phyloP scores from a whole-genome alignment of 2,329 filamentous ascomycete genomes.

The Apiospora marii region DNA sequence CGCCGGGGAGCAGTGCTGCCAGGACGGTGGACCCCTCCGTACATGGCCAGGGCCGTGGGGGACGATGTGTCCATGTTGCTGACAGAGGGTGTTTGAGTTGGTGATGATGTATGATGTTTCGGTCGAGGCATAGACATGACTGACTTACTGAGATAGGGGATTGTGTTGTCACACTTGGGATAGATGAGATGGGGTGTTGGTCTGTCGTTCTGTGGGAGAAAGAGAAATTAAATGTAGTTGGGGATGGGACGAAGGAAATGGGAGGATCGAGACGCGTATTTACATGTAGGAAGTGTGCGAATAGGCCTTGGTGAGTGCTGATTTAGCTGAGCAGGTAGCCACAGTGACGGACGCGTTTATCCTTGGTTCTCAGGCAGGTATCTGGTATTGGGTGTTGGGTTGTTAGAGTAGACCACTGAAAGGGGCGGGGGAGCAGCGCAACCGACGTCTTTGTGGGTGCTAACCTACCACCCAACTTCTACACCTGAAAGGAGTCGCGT shows the following conservation, averaged over 20 bases:
- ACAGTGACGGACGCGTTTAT: no score
- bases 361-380: background rate
- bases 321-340: background rate
- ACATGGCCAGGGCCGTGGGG: background rate
- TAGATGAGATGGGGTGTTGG: background rate
- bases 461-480: background rate
- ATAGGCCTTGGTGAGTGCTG: background rate
- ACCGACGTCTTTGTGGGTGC: background rate
- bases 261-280: background rate
- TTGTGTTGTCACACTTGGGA: background rate
- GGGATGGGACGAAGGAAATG: background rate
- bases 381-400: background rate
- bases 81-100: background rate
- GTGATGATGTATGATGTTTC: no score
- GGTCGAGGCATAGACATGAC: background rate
- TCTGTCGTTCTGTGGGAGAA: background rate
- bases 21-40: background rate
- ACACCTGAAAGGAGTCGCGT: slow-evolving; percentile 6
- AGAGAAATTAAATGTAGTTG: background rate
- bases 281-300: background rate
- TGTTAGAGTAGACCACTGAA: background rate
- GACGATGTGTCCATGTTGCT: background rate
- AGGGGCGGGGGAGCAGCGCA: background rate
- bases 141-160: background rate
- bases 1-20: background rate